Evolutionary conservation across 2,329 filamentous ascomycete species (phyloP).

Genomic region (Colletotrichum tofieldiae): DNA sequence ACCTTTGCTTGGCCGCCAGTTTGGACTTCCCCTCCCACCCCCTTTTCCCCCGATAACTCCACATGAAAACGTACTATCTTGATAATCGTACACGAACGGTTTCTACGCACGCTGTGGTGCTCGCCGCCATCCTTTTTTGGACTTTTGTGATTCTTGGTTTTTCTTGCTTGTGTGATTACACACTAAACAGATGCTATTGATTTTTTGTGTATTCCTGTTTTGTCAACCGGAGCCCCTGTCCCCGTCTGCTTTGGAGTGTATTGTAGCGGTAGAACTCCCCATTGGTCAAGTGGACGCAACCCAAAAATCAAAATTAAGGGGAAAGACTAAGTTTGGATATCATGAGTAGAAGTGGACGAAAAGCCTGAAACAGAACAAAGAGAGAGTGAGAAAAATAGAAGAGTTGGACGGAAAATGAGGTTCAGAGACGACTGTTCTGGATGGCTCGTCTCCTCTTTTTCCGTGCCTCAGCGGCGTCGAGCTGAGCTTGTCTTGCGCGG

Average conservation of each 20-base stretch:
- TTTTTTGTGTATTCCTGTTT: conserved; percentile 33
- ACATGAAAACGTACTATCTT: neutral
- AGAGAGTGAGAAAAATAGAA: neutral
- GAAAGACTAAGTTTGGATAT: conserved; percentile 27
- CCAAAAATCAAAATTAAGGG: neutral
- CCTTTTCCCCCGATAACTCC: neutral
- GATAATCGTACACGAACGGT: neutral
- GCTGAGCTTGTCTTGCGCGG: conserved; percentile 41
- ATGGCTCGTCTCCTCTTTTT: conserved; percentile 42
- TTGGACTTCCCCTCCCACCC: no score
- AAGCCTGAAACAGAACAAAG: neutral
- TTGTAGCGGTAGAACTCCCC: neutral
- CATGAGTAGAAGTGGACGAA: conserved; percentile 13
- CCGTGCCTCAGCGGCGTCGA: conserved; percentile 39
- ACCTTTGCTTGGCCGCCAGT: neutral
- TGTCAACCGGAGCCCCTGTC: neutral
- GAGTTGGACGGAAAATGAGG: neutral
- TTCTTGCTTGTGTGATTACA: neutral
- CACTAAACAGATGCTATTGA: neutral
- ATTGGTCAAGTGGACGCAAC: no score
- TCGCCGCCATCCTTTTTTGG: neutral
- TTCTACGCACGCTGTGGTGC: neutral
- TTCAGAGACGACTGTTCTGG: conserved; percentile 40
- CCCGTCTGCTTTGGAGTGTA: neutral
- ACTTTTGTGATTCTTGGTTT: neutral